Conservation (phyloP, 306 rosid genomes). For the Pterocarpus santalinus region DNA sequence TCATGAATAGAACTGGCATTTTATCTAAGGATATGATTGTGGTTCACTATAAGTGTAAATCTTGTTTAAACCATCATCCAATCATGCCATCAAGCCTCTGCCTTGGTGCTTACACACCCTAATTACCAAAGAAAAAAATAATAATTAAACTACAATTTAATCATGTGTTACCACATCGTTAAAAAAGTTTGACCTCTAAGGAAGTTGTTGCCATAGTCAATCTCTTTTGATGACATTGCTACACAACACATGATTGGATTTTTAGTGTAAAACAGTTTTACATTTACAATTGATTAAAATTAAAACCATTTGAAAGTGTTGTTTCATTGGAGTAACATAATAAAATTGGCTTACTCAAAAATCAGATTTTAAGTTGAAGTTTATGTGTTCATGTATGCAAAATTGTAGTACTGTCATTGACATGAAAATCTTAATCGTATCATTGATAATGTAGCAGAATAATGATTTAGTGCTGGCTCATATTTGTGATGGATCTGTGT, state of each 20-base stretch:
- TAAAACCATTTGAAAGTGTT: not conserved
- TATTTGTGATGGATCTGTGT: conserved; percentile 10
- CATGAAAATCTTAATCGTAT: not conserved
- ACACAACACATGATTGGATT: not conserved
- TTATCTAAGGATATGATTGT: conserved; percentile 16
- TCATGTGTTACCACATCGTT: not conserved
- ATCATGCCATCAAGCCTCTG: not conserved
- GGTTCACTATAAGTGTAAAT: conserved; percentile 6
- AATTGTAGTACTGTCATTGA: not conserved
- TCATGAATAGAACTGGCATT: conserved; percentile 27
- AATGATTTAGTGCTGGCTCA: not conserved
- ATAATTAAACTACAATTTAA: not conserved
- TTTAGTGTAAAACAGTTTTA: not conserved
- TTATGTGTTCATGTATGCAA: not conserved
- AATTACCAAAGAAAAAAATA: not conserved
- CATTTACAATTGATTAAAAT: not conserved
- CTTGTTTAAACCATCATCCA: not conserved
- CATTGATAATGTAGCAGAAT: conserved; percentile 7
- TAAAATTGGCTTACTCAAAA: conserved; percentile 9
- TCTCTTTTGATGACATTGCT: not conserved
- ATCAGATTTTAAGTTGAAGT: conserved; percentile 14
- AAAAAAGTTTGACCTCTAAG: not conserved
- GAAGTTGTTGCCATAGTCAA: not conserved
- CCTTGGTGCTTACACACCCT: not conserved
- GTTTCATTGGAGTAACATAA: not conserved